phyloP scores from a whole-genome alignment of 2,329 filamentous ascomycete genomes.

The Botrytis elliptica region DNA sequence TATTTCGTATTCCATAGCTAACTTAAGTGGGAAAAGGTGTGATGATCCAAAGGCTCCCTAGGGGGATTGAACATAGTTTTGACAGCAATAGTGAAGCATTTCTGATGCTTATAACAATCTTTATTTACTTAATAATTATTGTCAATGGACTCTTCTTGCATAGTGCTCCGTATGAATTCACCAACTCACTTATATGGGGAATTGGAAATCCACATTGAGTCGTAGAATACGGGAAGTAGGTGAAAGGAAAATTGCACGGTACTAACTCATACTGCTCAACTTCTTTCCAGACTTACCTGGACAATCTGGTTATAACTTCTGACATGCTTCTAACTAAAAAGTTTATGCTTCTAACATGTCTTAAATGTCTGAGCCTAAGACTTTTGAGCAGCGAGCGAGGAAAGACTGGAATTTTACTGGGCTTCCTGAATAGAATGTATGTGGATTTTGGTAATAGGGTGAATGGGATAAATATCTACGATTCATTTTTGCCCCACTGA shows the following conservation, averaged over 20 bases:
- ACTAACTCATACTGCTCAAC: neutral
- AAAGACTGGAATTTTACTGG: neutral
- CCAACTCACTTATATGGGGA: neutral
- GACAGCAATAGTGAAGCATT: neutral
- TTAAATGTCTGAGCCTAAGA: neutral
- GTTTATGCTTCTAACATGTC: neutral
- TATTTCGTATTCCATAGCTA: neutral
- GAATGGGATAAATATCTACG: neutral
- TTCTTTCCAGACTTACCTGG: neutral
- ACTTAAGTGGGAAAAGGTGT: neutral
- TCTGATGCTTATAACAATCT: neutral
- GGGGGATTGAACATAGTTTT: neutral
- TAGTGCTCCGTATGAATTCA: neutral
- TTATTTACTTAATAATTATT: neutral
- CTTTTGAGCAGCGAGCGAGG: neutral
- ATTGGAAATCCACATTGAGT: neutral
- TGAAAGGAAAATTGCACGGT: neutral
- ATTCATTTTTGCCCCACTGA: neutral
- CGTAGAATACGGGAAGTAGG: neutral
- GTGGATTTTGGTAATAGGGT: neutral
- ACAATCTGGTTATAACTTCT: accelerated
- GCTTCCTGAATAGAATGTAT: neutral
- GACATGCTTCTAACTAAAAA: neutral
- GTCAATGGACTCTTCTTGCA: neutral
- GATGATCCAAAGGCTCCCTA: neutral